These are phyloP conservation scores for Boletus semigastroideus DNA, from an alignment of 1,284 basidiomycete genomes.

Conservation along the genomic window DNA sequence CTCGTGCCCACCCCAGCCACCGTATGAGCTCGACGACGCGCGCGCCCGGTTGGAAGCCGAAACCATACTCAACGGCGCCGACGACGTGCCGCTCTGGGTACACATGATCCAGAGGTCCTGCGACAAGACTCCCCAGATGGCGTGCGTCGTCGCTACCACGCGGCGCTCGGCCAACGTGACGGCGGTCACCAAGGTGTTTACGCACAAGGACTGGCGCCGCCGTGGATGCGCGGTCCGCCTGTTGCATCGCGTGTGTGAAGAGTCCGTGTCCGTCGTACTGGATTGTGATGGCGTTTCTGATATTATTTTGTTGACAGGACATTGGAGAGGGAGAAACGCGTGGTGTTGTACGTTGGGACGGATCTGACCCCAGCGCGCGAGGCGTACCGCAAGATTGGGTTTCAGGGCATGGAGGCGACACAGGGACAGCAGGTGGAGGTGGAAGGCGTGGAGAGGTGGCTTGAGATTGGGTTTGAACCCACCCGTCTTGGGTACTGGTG, in stretches of 20 bases:
- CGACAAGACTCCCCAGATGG: conserved; percentile 40
- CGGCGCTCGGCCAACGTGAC: conserved; percentile 41
- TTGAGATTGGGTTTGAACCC: conserved; percentile 18
- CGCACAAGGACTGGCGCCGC: conserved; percentile 40
- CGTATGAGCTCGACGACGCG: conserved; percentile 49
- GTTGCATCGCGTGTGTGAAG: conserved; percentile 41
- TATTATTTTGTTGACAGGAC: not conserved
- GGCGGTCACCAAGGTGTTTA: conserved; percentile 53
- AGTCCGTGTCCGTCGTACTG: conserved; percentile 26
- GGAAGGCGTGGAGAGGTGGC: conserved; percentile 18
- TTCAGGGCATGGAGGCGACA: conserved; percentile 16
- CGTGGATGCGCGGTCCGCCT: conserved; percentile 46
- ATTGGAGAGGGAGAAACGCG: conserved; percentile 28
- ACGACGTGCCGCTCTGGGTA: conserved; percentile 52
- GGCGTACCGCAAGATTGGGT: conserved; percentile 20
- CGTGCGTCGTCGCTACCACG: conserved; percentile 62
- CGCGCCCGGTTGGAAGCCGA: conserved; percentile 52
- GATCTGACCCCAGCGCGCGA: conserved; percentile 14
- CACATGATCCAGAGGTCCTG: conserved; percentile 39
- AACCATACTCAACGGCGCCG: conserved; percentile 46
- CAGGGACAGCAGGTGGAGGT: conserved; percentile 2
- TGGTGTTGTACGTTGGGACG: conserved; percentile 50
- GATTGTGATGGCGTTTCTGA: not conserved
- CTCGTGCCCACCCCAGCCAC: conserved; percentile 38
- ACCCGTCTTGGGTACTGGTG: conserved; percentile 49